Base-by-base conservation (phyloP, 2,329 filamentous ascomycete species). In the Epichloe sp. region DNA sequence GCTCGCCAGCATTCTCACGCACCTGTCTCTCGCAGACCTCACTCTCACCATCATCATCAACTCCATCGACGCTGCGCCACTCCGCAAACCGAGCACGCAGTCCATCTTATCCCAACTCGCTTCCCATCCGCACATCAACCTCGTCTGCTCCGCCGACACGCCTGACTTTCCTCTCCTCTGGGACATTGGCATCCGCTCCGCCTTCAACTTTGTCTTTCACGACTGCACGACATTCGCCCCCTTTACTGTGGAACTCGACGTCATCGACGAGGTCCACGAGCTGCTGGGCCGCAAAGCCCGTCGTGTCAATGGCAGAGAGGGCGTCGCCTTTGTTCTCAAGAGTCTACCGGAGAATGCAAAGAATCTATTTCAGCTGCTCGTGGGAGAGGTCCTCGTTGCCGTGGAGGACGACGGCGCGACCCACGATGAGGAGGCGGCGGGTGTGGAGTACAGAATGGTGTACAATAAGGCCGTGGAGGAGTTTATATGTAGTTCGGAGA, bases 401-500 rank as follows among this genome's bases (percentile, higher is more conserved):
- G 77, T 82, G 65, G 79, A 80, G 55, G 82, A 82, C 19, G 78
- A 79, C n/a, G 73, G 72, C 8, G 71, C 58, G 12, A 60, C 62
- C 8, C 64, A 41, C 14, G 40, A 65, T 3, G 71, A 68, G 0
- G 69, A 64, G 2, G 76, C 78, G 36, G 75, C 80, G 2, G 89
- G 86, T 0, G 82, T 98, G 15, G 91, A 97, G 69, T 97, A 96
- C 65, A 77, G 88, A 21, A 83, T 88, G 59, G 68, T 98, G 56
- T 98, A 97, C 63, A 89, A 95, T 64, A 96, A 95, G 71, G 90
- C 93, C 2, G 85, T 91, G 5, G 90, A 96, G 68, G 89, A 95
- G 63, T 97, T 98, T 66, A 93, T 98, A 47, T 96, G 91, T 65
- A 93, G 87, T 59, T 95, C 86, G 54, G 93, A 97, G 70, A 89